A percentile compares a stretch with the other conserved stretches of the same genome.
Conservation (phyloP, 129 eudicot species). For the Flaveria robusta region DNA sequence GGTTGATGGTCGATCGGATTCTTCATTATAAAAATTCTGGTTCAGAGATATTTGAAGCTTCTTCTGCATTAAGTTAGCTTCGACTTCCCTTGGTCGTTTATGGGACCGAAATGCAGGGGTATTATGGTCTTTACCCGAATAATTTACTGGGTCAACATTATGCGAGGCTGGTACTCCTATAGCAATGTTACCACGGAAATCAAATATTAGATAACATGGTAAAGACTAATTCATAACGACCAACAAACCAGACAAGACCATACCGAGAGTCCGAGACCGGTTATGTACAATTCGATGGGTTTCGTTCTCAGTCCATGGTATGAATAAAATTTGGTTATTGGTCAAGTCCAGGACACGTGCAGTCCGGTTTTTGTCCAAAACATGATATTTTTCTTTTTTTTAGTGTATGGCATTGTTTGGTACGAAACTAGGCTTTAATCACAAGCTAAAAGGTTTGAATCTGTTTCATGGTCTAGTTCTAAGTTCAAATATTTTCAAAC, state of each 20-base stretch:
- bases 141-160: conserved; percentile 65
- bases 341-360: background rate
- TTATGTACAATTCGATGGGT: background rate
- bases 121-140: conserved; percentile 60
- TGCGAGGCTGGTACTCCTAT: conserved; percentile 63
- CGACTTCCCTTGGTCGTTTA: conserved; percentile 63
- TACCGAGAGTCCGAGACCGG: background rate
- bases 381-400: background rate
- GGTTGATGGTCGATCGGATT: conserved; percentile 55
- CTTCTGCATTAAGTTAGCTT: conserved; percentile 67
- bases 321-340: background rate
- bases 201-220: conserved; percentile 18
- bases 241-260: background rate
- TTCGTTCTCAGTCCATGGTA: background rate
- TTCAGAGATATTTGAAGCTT: conserved; percentile 73
- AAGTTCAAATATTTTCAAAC: background rate
- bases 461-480: background rate
- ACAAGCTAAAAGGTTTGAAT: background rate
- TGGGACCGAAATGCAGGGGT: conserved; percentile 52
- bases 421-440: background rate
- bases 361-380: background rate
- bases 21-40: conserved; percentile 59
- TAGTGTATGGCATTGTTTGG: background rate
- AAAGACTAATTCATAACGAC: background rate
- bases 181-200: conserved; percentile 17